Evolutionary conservation across 164 flowering plant genomes (phyloP), one percentile per base, ranked within the genome.

Genomic region (Vitis rotundifolia): DNA sequence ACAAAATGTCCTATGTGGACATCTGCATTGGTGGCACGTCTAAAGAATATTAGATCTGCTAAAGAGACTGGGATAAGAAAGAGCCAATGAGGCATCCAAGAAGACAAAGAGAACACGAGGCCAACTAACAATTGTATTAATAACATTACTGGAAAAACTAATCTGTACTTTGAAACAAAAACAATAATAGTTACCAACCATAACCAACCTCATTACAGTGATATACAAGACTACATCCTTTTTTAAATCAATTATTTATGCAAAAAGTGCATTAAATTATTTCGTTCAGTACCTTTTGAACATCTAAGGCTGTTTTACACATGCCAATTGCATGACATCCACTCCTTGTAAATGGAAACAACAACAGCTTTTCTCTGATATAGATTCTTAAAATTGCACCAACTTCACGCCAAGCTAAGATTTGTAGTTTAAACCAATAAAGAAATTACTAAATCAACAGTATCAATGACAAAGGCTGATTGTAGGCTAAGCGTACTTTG

Each of bases 121-220:
- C 44, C 19, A 29, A 57, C 49, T 16, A 26, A 50, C 61, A 48
- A 50, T 26, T 37, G 44, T 37, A 62, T 9, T 19, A 11, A 57
- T 2, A 69, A 54, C 48, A 77, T 57, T 58, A 13, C 62, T 13
- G 61, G 44, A 75, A 82, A 77, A 76, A 81, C 64, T 68, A 71
- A 67, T 64, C 6, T 71, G 83, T 77, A 75, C 79, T 77, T 79
- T 28, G 28, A 67, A 70, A 26, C 5, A 67, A 63, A 59, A 71
- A 69, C 9, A 63, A 76, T 66, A 18, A 44, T 18, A 60, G 66
- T 71, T 69, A 72, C 62, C 64, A 69, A 66, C 64, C 60, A 53
- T 49, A 22, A 73, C 18, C 51, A 66, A 31, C 76, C 29, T 48
- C 14, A 50, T 47, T 57, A 31, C 14, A 15, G 16, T 59, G 49